These are phyloP conservation scores for Porphyrellus cyaneotinctus DNA, from an alignment of 768 basidiomycete genomes.

Conservation along the genomic window DNA sequence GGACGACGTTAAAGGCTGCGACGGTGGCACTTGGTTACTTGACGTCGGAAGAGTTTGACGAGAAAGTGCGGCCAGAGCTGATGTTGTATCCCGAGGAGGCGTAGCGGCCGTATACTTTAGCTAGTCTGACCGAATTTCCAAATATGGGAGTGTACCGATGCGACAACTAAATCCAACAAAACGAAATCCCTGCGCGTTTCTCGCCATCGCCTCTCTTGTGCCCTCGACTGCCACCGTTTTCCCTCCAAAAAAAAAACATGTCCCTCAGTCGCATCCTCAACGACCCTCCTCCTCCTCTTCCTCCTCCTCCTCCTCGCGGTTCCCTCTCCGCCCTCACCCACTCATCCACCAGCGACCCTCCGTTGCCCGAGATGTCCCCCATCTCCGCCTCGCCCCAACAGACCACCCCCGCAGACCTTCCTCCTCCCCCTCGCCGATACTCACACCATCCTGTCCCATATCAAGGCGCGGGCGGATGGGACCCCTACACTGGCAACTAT, in stretches of 20 bases:
- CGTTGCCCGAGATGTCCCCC: conserved; percentile 24
- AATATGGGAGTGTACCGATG: conserved; percentile 32
- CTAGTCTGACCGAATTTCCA: conserved; percentile 26
- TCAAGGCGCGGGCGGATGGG: conserved; percentile 40
- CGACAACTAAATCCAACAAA: conserved; percentile 35
- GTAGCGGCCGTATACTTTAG: conserved; percentile 13
- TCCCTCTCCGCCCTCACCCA: conserved; percentile 17
- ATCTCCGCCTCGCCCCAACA: conserved; percentile 14
- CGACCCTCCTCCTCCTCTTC: conserved; percentile 54
- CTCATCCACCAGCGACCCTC: conserved; percentile 19
- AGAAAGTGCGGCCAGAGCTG: conserved; percentile 87
- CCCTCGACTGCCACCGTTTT: conserved; percentile 11
- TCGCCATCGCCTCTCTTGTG: conserved; percentile 26
- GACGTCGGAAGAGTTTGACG: conserved; percentile 88
- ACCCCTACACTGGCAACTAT: conserved; percentile 35
- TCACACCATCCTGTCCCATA: conserved; percentile 37
- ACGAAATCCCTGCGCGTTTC: conserved; percentile 33
- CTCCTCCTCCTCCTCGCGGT: conserved; percentile 38
- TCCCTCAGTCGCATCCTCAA: conserved; percentile 79
- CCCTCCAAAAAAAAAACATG: conserved; percentile 36
- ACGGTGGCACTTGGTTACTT: conserved; percentile 84
- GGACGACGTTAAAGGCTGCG: conserved; percentile 92
- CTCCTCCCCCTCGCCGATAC: conserved; percentile 31
- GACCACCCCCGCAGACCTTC: conserved; percentile 29
- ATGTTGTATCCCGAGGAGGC: conserved; percentile 75